Evolutionary conservation across 2,329 filamentous ascomycete genomes (phyloP).

Genomic region (Diaporthe batatas): DNA sequence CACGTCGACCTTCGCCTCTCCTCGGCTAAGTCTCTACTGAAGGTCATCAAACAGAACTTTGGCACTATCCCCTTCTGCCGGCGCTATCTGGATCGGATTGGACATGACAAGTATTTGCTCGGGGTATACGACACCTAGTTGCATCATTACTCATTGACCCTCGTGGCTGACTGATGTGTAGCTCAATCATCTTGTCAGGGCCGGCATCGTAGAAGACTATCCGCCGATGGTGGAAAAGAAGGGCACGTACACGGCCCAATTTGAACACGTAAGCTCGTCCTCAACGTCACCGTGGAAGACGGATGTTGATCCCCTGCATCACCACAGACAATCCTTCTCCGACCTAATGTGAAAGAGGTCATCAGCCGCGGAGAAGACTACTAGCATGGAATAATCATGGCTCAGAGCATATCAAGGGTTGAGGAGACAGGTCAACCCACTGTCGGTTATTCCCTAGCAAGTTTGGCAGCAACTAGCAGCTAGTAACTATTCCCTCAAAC

Average conservation of each 20-base stretch:
- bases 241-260: slow-evolving; percentile 94
- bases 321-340: not conserved
- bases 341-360: slow-evolving; percentile 88
- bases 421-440: no score
- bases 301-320: slow-evolving; percentile 68
- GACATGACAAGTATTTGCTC: slow-evolving; percentile 92
- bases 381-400: slow-evolving; percentile 55
- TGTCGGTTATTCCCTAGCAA: no score
- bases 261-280: slow-evolving; percentile 82
- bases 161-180: no score
- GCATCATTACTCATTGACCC: no score
- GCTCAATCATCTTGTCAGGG: slow-evolving; percentile 86
- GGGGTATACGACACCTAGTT: slow-evolving; percentile 60
- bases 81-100: slow-evolving; percentile 91
- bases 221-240: slow-evolving; percentile 91
- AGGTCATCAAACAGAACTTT: slow-evolving; percentile 95
- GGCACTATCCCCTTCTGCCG: slow-evolving; percentile 92
- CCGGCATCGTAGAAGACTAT: slow-evolving; percentile 90
- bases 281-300: no score
- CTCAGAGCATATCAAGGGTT: no score
- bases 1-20: slow-evolving; percentile 82
- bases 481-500: no score
- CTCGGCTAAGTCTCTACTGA: slow-evolving; percentile 87
- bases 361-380: slow-evolving; percentile 90
- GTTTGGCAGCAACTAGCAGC: no score